Evolutionary conservation across 2,329 filamentous ascomycete genomes (phyloP).

Genomic region (Aspergillus thermomutatus): DNA sequence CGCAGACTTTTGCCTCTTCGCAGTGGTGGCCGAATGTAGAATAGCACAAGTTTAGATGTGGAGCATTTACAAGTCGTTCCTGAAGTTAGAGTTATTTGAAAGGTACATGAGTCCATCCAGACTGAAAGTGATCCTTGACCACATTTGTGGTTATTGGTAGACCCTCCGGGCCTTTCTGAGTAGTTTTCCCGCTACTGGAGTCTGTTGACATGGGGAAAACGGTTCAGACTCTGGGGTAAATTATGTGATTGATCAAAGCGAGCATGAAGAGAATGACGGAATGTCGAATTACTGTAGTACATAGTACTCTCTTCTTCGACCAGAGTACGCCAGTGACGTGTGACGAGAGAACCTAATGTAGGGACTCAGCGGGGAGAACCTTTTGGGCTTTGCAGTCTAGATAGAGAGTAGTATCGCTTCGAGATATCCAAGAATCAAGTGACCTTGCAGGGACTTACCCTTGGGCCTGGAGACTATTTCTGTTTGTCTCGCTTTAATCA

Average conservation of each 20-base stretch:
- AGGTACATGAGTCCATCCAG: neutral
- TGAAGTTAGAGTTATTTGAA: neutral
- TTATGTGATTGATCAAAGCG: neutral
- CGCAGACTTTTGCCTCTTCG: neutral
- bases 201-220: neutral
- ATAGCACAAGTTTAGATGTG: neutral
- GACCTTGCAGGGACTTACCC: too few species aligned
- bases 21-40: neutral
- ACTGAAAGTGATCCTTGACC: too few species aligned
- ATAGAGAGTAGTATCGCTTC: too few species aligned
- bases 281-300: neutral
- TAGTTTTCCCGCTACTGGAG: too few species aligned
- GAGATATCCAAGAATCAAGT: too few species aligned
- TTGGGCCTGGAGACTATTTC: too few species aligned
- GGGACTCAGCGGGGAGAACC: neutral
- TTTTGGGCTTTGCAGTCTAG: too few species aligned
- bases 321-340: neutral
- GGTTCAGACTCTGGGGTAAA: neutral
- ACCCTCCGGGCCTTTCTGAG: too few species aligned
- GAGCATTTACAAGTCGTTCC: neutral
- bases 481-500: neutral
- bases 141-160: neutral
- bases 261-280: neutral
- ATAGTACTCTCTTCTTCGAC: neutral
- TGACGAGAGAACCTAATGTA: neutral